These are phyloP conservation scores for Knoxia roxburghii DNA, from an alignment of 257 asterid species.

Conservation along the genomic window DNA sequence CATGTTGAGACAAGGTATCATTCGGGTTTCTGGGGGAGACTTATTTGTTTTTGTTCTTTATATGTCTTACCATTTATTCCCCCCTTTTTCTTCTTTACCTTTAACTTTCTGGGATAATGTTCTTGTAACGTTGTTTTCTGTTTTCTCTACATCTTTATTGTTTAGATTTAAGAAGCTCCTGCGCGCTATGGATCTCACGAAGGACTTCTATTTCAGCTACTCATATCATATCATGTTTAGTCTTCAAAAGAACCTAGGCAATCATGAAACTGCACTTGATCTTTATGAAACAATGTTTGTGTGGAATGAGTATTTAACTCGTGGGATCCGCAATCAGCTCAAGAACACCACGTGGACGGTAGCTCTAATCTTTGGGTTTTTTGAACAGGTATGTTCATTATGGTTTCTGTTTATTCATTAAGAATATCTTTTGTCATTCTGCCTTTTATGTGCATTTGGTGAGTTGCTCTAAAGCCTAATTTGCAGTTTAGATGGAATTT, in stretches of 20 bases:
- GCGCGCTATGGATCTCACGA: constrained; percentile 82
- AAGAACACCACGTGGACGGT: constrained; percentile 82
- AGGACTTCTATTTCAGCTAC: constrained; percentile 97
- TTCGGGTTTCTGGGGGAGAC: constrained; percentile 45
- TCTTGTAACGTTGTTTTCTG: constrained; percentile 39
- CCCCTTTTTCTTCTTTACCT: constrained; percentile 1
- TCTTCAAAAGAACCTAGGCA: constrained; percentile 80
- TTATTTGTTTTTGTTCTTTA: constrained; percentile 22
- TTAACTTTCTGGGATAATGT: constrained; percentile 16
- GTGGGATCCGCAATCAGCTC: constrained; percentile 75
- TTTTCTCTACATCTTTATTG: constrained; percentile 31
- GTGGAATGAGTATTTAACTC: constrained; percentile 96
- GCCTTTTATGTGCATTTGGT: neutral
- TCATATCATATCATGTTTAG: constrained; percentile 87
- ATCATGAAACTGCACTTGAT: constrained; percentile 45
- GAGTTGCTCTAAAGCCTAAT: neutral
- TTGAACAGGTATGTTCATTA: constrained; percentile 64
- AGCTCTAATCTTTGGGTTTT: constrained; percentile 88
- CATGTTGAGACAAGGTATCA: constrained; percentile 67
- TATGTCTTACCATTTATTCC: constrained; percentile 14
- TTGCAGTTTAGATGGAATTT: constrained; percentile 2
- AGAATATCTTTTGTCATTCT: neutral
- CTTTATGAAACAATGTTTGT: constrained; percentile 90
- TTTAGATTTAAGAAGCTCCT: constrained; percentile 96
- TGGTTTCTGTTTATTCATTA: too few species aligned